Evolutionary conservation across 225 moss, liverwort and hornwort species (phyloP).

Genomic region (Pseudisothecium myosuroides): DNA sequence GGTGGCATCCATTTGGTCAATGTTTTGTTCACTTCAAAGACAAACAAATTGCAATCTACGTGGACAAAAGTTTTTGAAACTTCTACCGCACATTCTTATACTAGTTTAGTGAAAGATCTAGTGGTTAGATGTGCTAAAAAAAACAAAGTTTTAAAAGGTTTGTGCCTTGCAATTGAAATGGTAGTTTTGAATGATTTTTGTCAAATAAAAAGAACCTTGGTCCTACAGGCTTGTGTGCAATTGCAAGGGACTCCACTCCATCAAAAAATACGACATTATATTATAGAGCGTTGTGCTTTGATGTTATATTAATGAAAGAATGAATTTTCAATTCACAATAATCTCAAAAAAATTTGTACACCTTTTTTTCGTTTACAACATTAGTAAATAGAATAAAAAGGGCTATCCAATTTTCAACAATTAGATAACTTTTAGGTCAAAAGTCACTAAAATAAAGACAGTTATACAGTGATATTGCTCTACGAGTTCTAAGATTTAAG

Average conservation of each 20-base stretch:
- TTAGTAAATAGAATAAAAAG: not conserved
- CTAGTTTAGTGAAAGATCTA: no score
- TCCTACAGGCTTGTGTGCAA: not conserved
- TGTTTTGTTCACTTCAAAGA: no score
- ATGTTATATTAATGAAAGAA: not conserved
- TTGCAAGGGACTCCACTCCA: not conserved
- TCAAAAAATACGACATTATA: not conserved
- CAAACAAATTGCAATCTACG: no score
- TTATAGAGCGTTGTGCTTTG: not conserved
- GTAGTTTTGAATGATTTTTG: not conserved
- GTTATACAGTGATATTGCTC: not conserved
- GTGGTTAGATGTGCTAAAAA: no score
- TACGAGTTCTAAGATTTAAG: not conserved
- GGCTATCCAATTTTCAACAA: not conserved
- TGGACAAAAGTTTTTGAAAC: no score
- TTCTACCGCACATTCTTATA: no score
- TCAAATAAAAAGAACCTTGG: not conserved
- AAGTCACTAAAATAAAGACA: not conserved
- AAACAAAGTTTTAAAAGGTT: no score
- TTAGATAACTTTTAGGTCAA: not conserved
- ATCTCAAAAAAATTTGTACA: rapidly evolving
- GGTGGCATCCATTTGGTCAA: no score
- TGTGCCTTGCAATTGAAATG: no score
- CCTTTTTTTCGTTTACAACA: not conserved
- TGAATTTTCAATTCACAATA: not conserved